phyloP scores from a whole-genome alignment of 805 yeast species.

The Metschnikowia borealis region DNA sequence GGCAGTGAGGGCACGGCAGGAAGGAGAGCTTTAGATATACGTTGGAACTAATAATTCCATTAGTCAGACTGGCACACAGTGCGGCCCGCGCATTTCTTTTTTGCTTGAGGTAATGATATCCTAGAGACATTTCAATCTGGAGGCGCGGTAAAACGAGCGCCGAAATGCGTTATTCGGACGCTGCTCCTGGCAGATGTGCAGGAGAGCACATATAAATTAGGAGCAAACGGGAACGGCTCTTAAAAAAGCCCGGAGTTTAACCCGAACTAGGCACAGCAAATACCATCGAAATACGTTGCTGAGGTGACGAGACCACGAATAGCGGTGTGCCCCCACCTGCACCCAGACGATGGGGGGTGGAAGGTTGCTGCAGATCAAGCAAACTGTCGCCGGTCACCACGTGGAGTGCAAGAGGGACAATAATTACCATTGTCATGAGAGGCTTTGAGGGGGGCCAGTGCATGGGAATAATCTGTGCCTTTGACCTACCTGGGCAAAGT shows the following conservation, averaged over 20 bases:
- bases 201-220: not conserved
- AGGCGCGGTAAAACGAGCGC: not conserved
- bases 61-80: slow-evolving; percentile 1
- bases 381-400: not conserved
- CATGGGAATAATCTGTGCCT: not conserved
- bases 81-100: slow-evolving; percentile 4
- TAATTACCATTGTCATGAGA: not conserved
- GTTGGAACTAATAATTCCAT: not conserved
- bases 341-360: not conserved
- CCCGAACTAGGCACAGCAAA: not conserved
- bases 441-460: not conserved
- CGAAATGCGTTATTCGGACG: not conserved
- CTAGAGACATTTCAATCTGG: not conserved
- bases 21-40: not conserved
- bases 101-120: not conserved
- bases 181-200: not conserved
- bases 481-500: not conserved
- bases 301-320: not conserved
- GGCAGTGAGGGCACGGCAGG: not conserved
- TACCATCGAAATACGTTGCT: not conserved
- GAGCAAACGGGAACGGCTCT: not conserved
- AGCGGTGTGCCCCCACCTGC: not conserved
- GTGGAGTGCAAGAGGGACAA: not conserved
- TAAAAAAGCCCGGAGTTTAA: not conserved
- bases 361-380: not conserved